Percentiles rank a stretch among this genome's conserved stretches.
Evolutionary conservation across 371 early-diverging fungal species (phyloP).

Genomic region (Syncephalastrum monosporum): DNA sequence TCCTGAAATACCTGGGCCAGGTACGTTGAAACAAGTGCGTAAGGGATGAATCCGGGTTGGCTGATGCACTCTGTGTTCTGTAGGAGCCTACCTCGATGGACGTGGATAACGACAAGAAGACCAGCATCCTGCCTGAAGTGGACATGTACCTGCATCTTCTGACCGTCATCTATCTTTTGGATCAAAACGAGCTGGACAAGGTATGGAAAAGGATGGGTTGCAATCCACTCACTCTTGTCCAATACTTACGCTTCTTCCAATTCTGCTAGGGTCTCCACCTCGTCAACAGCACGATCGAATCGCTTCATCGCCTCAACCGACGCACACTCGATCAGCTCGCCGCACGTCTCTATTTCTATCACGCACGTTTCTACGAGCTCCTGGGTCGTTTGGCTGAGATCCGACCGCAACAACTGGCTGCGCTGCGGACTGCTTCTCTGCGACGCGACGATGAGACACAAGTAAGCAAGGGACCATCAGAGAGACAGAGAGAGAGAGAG

Average conservation of each 20-base stretch:
- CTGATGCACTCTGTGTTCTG: slow-evolving; percentile 7
- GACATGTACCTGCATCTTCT: slow-evolving; percentile 83
- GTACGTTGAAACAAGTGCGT: slow-evolving; percentile 16
- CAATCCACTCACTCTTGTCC: no score
- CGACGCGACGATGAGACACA: slow-evolving; percentile 84
- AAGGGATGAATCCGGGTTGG: background rate
- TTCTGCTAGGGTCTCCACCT: slow-evolving; percentile 65
- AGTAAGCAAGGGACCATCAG: slow-evolving; percentile 12
- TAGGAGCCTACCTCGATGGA: slow-evolving; percentile 26
- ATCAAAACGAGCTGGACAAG: slow-evolving; percentile 70
- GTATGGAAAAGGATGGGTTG: slow-evolving; percentile 27
- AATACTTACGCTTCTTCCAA: background rate
- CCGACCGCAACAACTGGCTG: slow-evolving; percentile 80
- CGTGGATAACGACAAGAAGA: slow-evolving; percentile 32
- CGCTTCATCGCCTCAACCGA: slow-evolving; percentile 71
- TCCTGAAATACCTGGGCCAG: slow-evolving; percentile 41
- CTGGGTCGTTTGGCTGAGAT: slow-evolving; percentile 69
- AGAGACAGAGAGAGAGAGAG: background rate
- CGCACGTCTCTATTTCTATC: slow-evolving; percentile 91
- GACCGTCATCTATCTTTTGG: slow-evolving; percentile 79
- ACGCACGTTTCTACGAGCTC: slow-evolving; percentile 85
- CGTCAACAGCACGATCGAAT: slow-evolving; percentile 61
- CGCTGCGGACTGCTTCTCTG: slow-evolving; percentile 89
- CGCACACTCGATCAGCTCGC: slow-evolving; percentile 89
- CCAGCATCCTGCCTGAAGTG: slow-evolving; percentile 77